Conservation (phyloP, 2,329 filamentous ascomycete genomes). For the Paramyrothecium roridum region DNA sequence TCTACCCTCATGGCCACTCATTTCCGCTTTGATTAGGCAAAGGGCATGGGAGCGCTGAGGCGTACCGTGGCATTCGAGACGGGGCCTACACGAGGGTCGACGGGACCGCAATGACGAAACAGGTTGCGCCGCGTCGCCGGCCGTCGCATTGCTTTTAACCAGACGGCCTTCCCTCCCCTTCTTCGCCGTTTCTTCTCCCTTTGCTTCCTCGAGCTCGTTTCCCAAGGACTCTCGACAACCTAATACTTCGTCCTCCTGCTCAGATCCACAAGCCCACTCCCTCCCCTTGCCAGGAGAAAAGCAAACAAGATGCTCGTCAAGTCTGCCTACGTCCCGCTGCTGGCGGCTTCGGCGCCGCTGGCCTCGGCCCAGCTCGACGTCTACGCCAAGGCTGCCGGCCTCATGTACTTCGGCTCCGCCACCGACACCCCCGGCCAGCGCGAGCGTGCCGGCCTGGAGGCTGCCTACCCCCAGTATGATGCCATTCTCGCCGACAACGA, state of each 20-base stretch:
- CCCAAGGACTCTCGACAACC: not conserved
- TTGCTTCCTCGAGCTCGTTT: not conserved
- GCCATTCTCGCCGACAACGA: conserved; percentile 47
- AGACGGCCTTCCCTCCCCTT: not conserved
- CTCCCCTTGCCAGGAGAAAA: not conserved
- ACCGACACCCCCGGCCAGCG: conserved; percentile 46
- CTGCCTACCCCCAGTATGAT: conserved; percentile 51
- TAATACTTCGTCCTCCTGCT: not conserved
- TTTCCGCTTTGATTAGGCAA: not conserved
- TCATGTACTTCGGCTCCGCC: conserved; percentile 60
- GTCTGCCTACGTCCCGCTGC: conserved; percentile 5
- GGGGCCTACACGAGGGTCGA: not conserved
- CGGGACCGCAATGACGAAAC: not conserved
- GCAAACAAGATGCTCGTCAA: not conserved
- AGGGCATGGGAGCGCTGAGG: not conserved
- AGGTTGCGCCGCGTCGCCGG: not conserved
- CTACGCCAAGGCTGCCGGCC: conserved; percentile 48
- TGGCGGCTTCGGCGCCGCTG: conserved; percentile 23
- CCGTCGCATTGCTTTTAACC: not conserved
- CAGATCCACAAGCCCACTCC: not conserved
- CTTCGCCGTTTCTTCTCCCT: not conserved
- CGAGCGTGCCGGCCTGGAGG: conserved; percentile 41
- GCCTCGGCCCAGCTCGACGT: conserved; percentile 38
- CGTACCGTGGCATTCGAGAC: not conserved
- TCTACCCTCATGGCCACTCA: not conserved